These are phyloP conservation scores for Ceratocystiopsis minuta DNA, from an alignment of 2,329 filamentous ascomycete genomes.

Conservation along the genomic window DNA sequence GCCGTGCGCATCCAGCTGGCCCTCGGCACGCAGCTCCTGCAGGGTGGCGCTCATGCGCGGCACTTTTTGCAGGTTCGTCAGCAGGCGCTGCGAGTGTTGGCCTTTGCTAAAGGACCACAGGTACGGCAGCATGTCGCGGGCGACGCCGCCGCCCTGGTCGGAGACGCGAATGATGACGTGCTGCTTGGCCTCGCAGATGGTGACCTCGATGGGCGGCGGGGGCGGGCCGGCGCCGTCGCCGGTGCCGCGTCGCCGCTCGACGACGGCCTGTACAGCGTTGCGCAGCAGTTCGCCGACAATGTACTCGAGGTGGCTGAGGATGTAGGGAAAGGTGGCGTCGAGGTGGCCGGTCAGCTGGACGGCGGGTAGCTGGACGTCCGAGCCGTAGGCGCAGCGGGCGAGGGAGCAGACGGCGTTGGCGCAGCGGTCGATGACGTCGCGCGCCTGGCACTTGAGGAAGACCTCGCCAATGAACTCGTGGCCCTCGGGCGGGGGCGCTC, in stretches of 20 bases:
- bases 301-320: constrained; percentile 89
- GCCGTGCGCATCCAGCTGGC: background rate
- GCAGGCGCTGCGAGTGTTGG: constrained; percentile 53
- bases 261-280: constrained; percentile 84
- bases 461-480: constrained; percentile 89
- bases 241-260: constrained; percentile 37
- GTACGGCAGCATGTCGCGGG: constrained; percentile 66
- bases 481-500: constrained; percentile 45
- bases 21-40: constrained; percentile 55
- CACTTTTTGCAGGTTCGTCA: constrained; percentile 74
- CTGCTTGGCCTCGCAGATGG: constrained; percentile 83
- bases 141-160: constrained; percentile 84
- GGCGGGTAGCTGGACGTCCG: constrained; percentile 54
- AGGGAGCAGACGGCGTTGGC: constrained; percentile 59
- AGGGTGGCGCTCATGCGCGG: constrained; percentile 86
- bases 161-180: constrained; percentile 94
- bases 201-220: constrained; percentile 77
- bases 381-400: constrained; percentile 56
- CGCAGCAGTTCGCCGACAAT: constrained; percentile 88
- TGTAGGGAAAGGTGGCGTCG: constrained; percentile 86
- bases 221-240: constrained; percentile 1
- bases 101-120: constrained; percentile 97
- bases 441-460: constrained; percentile 80
- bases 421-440: constrained; percentile 73
- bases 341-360: constrained; percentile 73